Conservation (phyloP, 345 rosid species). For the Limnanthes douglasii region DNA sequence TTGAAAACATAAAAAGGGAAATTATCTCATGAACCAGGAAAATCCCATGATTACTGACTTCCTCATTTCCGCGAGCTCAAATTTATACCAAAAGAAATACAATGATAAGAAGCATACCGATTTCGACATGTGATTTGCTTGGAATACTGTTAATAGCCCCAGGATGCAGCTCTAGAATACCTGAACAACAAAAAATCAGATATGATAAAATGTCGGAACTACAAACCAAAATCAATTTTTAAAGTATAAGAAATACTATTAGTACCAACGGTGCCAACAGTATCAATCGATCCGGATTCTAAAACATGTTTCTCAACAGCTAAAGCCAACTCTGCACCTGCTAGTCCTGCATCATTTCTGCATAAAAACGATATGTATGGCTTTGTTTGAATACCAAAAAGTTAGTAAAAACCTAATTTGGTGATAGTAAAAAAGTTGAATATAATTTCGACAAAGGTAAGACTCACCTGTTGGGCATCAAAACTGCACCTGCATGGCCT, state of each 20-base stretch:
- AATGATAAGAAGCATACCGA: slow-evolving; percentile 26
- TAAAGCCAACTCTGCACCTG: slow-evolving; percentile 83
- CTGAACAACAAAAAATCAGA: slow-evolving; percentile 12
- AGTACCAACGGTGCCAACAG: slow-evolving; percentile 92
- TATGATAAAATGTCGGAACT: background rate
- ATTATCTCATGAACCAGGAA: slow-evolving; percentile 1
- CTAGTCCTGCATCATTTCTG: slow-evolving; percentile 96
- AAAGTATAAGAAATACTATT: background rate
- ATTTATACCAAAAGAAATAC: no score
- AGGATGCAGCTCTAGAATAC: slow-evolving; percentile 82
- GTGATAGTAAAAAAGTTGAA: no score
- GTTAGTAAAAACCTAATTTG: no score
- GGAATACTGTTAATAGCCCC: slow-evolving; percentile 98
- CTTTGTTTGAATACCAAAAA: no score
- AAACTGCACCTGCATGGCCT: slow-evolving; percentile 92
- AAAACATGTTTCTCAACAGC: slow-evolving; percentile 85
- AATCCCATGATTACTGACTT: background rate
- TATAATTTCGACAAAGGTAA: background rate
- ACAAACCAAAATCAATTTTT: slow-evolving; percentile 2
- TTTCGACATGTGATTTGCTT: slow-evolving; percentile 83
- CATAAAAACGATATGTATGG: no score
- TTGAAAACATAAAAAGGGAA: slow-evolving; percentile 1
- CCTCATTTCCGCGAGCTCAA: background rate
- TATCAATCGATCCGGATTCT: slow-evolving; percentile 78
- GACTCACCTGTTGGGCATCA: slow-evolving; percentile 76